phyloP scores from a whole-genome alignment of 2,329 filamentous ascomycete genomes.

The Aspergillus fijiensis region DNA sequence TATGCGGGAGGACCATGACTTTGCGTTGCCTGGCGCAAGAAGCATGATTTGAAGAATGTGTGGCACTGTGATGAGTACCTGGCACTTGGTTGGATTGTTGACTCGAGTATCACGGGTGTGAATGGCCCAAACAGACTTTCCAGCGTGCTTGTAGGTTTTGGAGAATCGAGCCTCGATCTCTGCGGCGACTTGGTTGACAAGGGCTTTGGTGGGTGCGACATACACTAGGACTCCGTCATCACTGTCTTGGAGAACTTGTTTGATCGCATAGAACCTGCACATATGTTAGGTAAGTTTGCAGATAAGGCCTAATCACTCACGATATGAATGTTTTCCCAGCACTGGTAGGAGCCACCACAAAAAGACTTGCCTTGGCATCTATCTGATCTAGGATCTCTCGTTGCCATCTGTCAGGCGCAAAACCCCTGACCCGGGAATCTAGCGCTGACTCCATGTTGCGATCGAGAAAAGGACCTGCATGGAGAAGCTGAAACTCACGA shows the following conservation, averaged over 20 bases:
- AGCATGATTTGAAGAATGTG: constrained; percentile 80
- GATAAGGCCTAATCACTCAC: constrained; percentile 20
- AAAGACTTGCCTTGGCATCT: constrained; percentile 67
- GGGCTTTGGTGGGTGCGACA: constrained; percentile 76
- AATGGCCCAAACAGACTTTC: constrained; percentile 74
- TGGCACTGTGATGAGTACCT: constrained; percentile 74
- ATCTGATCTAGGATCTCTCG: constrained; percentile 70
- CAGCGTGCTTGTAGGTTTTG: constrained; percentile 60
- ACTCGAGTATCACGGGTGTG: constrained; percentile 73
- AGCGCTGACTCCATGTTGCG: constrained; percentile 67
- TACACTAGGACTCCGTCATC: constrained; percentile 74
- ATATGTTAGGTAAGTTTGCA: background rate
- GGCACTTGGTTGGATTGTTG: constrained; percentile 70
- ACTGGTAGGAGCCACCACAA: constrained; percentile 75
- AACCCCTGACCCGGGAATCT: constrained; percentile 65
- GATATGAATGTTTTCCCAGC: constrained; percentile 80
- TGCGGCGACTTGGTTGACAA: constrained; percentile 81
- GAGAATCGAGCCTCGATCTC: constrained; percentile 73
- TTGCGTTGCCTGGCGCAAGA: constrained; percentile 63
- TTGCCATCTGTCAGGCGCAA: constrained; percentile 76
- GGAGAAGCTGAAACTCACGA: constrained; percentile 64
- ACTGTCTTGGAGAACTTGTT: constrained; percentile 66
- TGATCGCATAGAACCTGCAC: constrained; percentile 72
- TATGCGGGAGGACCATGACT: constrained; percentile 65
- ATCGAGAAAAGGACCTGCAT: constrained; percentile 73